Conservation (phyloP, 345 rosid genomes). For the Hirschfeldia incana region DNA sequence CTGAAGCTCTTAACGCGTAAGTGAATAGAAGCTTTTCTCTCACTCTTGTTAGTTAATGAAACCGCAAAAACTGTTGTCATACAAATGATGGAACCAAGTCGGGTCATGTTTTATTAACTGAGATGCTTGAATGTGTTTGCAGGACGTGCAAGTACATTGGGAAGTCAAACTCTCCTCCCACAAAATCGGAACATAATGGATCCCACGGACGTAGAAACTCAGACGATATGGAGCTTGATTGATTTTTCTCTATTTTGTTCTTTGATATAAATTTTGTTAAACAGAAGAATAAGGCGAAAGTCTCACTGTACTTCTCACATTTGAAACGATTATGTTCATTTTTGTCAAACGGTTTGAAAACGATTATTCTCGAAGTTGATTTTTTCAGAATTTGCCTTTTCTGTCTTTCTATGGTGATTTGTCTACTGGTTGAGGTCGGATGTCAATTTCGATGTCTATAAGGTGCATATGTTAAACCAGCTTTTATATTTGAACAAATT, state of each 20-base stretch:
- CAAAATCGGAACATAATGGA: slow-evolving; percentile 30
- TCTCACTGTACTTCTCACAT: not conserved
- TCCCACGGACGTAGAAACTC: slow-evolving; percentile 29
- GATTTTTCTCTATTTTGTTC: not conserved
- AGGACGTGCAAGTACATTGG: slow-evolving; percentile 46
- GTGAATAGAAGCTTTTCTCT: slow-evolving; percentile 28
- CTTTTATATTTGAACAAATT: not conserved
- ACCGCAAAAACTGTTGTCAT: not conserved
- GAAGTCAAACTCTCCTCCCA: slow-evolving; percentile 39
- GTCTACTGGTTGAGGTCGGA: not conserved
- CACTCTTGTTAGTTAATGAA: not conserved
- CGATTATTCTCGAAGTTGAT: not conserved
- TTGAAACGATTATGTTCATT: not conserved
- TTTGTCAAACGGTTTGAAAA: not conserved
- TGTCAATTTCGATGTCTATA: not conserved
- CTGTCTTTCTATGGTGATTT: not conserved
- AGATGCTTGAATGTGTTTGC: slow-evolving; percentile 26
- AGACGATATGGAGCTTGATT: slow-evolving; percentile 41
- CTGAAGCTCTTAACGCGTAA: slow-evolving; percentile 57
- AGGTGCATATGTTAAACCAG: not conserved
- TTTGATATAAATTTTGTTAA: not conserved
- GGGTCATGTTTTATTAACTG: not conserved
- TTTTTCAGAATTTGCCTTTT: not conserved
- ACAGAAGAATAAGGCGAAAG: not conserved
- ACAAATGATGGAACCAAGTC: slow-evolving; percentile 2